phyloP scores from a whole-genome alignment of 495 filamentous ascomycete species.

The Penicillium cosmopolitanum region DNA sequence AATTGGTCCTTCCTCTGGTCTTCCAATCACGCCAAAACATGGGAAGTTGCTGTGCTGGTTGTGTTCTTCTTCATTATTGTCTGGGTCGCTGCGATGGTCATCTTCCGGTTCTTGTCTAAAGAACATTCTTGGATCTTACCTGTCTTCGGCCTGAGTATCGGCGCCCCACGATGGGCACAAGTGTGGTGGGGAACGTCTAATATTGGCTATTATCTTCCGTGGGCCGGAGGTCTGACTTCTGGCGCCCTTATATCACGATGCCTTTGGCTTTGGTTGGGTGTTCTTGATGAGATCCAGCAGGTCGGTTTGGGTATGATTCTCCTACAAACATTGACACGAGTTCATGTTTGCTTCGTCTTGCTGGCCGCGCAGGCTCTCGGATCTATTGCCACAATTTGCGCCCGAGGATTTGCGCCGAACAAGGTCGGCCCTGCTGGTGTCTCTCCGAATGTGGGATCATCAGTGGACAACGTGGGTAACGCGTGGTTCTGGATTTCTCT shows the following conservation, averaged over 20 bases:
- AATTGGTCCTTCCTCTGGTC: conserved; percentile 66
- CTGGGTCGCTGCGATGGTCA: conserved; percentile 53
- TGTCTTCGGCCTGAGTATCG: conserved; percentile 67
- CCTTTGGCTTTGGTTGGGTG: conserved; percentile 68
- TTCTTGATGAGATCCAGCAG: conserved; percentile 64
- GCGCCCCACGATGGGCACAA: conserved; percentile 66
- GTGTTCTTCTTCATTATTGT: conserved; percentile 61
- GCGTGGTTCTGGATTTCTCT: conserved; percentile 62
- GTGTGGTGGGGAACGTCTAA: conserved; percentile 64
- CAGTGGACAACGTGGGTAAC: conserved; percentile 44
- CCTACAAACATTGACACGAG: conserved; percentile 62
- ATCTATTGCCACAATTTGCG: conserved; percentile 59
- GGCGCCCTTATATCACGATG: conserved; percentile 56
- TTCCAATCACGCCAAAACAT: conserved; percentile 53
- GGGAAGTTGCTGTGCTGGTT: conserved; percentile 56
- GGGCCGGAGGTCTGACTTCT: conserved; percentile 51
- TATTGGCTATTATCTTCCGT: conserved; percentile 63
- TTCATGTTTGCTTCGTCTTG: conserved; percentile 61
- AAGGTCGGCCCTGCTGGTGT: conserved; percentile 60
- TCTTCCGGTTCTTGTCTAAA: conserved; percentile 54
- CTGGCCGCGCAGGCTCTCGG: conserved; percentile 60
- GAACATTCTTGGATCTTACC: conserved; percentile 67
- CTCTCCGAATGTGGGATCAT: conserved; percentile 60
- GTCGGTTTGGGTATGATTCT: conserved; percentile 69
- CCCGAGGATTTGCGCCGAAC: conserved; percentile 61